A percentile compares a stretch with the other conserved stretches of the same genome.
phyloP scores from a whole-genome alignment of 2,329 filamentous ascomycete genomes.

The Pseudogymnoascus sp. region DNA sequence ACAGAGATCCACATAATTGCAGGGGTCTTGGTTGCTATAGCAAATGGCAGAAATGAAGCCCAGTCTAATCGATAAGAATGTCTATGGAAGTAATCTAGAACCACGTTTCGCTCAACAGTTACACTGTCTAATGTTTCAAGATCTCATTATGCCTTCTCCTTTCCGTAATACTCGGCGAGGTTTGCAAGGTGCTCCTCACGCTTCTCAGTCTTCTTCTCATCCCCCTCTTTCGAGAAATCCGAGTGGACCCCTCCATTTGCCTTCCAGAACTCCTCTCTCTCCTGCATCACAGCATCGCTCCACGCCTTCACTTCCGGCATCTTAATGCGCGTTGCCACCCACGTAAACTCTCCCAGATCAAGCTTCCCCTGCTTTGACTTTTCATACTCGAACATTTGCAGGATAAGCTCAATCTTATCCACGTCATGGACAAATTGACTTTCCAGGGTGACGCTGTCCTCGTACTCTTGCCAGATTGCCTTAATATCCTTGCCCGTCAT shows the following conservation, averaged over 20 bases:
- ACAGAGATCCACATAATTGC: conserved; percentile 4
- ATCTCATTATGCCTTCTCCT: not conserved
- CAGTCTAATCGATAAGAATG: not conserved
- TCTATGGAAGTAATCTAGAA: not conserved
- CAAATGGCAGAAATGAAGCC: conserved; percentile 4
- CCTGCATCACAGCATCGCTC: conserved; percentile 67
- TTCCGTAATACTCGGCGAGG: conserved; percentile 13
- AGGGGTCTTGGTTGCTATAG: conserved; percentile 6
- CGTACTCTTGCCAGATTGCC: conserved; percentile 89
- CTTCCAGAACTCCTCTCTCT: conserved; percentile 69
- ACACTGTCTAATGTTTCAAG: not conserved
- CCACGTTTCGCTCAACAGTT: not conserved
- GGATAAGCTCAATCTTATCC: conserved; percentile 89
- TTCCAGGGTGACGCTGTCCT: conserved; percentile 76
- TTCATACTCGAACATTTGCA: conserved; percentile 98
- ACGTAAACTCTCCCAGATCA: conserved; percentile 80
- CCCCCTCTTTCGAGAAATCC: conserved; percentile 9
- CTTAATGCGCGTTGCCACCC: conserved; percentile 65
- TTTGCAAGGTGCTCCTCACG: conserved; percentile 13
- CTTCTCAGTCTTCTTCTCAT: conserved; percentile 17
- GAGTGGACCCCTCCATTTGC: conserved; percentile 28
- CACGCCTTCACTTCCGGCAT: conserved; percentile 74
- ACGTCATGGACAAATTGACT: conserved; percentile 90
- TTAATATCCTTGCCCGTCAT: conserved; percentile 62
- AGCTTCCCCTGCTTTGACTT: conserved; percentile 52